Evolutionary conservation across 2,329 filamentous ascomycete genomes (phyloP).

Genomic region (Verticillium albo-atrum): DNA sequence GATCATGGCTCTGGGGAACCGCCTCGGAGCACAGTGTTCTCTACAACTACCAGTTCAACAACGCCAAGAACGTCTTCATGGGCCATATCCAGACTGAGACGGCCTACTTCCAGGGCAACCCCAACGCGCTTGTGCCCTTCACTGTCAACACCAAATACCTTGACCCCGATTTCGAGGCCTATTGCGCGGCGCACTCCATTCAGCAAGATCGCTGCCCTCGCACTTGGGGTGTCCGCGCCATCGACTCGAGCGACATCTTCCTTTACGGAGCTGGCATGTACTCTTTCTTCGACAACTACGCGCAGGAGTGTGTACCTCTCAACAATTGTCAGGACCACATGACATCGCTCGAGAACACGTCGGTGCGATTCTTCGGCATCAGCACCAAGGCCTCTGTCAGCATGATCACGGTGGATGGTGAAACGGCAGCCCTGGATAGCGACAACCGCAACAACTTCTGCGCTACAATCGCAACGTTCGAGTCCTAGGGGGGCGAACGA

Average conservation of each 20-base stretch:
- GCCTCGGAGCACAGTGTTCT: conserved; percentile 61
- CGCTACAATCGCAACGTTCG: conserved; percentile 53
- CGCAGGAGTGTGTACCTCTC: conserved; percentile 60
- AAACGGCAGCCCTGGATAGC: conserved; percentile 45
- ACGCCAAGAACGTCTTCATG: conserved; percentile 77
- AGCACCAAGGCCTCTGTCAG: conserved; percentile 72
- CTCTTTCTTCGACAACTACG: conserved; percentile 81
- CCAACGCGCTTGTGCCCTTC: conserved; percentile 65
- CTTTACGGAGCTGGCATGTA: conserved; percentile 74
- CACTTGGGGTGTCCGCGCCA: conserved; percentile 70
- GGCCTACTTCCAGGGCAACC: conserved; percentile 82
- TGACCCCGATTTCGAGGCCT: conserved; percentile 64
- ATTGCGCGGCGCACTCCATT: conserved; percentile 37
- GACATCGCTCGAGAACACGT: conserved; percentile 62
- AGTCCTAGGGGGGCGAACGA: conserved; percentile 10
- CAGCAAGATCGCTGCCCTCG: conserved; percentile 53
- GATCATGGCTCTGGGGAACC: conserved; percentile 79
- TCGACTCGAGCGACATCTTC: conserved; percentile 61
- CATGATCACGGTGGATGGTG: conserved; percentile 64
- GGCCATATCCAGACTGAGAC: conserved; percentile 85
- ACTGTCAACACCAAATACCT: conserved; percentile 46
- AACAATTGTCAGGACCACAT: conserved; percentile 77
- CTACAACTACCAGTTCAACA: conserved; percentile 82
- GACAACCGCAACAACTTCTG: conserved; percentile 66
- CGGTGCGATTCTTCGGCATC: conserved; percentile 61